These are phyloP conservation scores for Myochromella boudieri DNA, from an alignment of 768 basidiomycete species.

Conservation along the genomic window DNA sequence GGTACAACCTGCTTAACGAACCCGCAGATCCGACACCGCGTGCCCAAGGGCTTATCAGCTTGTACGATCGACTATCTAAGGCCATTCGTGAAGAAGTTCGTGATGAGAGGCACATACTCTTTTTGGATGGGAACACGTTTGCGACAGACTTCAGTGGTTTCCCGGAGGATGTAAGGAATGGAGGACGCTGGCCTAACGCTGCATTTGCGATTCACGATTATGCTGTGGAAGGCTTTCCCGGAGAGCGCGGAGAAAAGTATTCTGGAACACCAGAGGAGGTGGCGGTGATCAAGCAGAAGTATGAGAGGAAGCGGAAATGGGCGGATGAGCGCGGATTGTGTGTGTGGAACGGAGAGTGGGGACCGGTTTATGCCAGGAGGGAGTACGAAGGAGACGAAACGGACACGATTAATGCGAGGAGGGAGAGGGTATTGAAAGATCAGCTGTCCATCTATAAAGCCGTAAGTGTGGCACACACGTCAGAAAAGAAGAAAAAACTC, in stretches of 20 bases:
- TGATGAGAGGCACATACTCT: slow-evolving; percentile 66
- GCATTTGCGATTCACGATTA: slow-evolving; percentile 83
- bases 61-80: slow-evolving; percentile 65
- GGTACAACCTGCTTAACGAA: slow-evolving; percentile 86
- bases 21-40: slow-evolving; percentile 61
- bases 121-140: slow-evolving; percentile 86
- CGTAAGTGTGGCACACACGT: slow-evolving; percentile 61
- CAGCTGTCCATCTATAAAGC: slow-evolving; percentile 72
- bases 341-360: slow-evolving; percentile 84
- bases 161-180: slow-evolving; percentile 50
- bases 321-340: slow-evolving; percentile 67
- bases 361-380: slow-evolving; percentile 75
- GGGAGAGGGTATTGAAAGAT: slow-evolving; percentile 68
- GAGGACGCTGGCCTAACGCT: slow-evolving; percentile 62
- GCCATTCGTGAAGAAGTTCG: slow-evolving; percentile 76
- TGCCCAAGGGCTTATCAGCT: slow-evolving; percentile 62
- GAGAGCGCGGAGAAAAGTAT: slow-evolving; percentile 50
- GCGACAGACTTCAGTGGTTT: slow-evolving; percentile 72
- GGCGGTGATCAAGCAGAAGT: slow-evolving; percentile 49
- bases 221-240: slow-evolving; percentile 68
- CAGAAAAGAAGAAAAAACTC: slow-evolving; percentile 67
- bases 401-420: slow-evolving; percentile 60
- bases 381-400: slow-evolving; percentile 58
- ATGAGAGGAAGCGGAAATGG: slow-evolving; percentile 74
- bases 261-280: slow-evolving; percentile 52